phyloP scores from a whole-genome alignment of 805 yeast genomes.

The Candida anglica region DNA sequence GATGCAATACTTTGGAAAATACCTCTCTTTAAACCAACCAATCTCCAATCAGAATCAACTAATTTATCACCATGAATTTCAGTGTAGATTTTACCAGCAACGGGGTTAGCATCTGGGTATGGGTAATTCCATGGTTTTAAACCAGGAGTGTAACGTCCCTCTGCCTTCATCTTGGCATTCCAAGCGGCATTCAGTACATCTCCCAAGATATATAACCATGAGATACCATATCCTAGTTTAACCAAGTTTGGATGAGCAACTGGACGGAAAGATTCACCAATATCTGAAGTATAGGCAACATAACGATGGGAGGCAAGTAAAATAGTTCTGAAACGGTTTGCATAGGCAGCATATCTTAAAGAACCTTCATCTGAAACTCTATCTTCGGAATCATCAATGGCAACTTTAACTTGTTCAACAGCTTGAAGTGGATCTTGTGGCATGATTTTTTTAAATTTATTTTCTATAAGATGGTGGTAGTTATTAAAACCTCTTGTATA shows the following conservation, averaged over 20 bases:
- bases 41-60: slow-evolving; percentile 61
- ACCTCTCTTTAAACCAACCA: slow-evolving; percentile 66
- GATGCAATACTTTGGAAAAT: slow-evolving; percentile 77
- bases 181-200: slow-evolving; percentile 74
- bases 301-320: slow-evolving; percentile 72
- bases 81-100: slow-evolving; percentile 31
- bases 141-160: slow-evolving; percentile 59
- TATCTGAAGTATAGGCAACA: slow-evolving; percentile 82
- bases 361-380: slow-evolving; percentile 16
- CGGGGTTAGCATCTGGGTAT: slow-evolving; percentile 38
- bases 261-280: slow-evolving; percentile 84
- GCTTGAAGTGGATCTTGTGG: neutral
- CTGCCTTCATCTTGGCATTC: slow-evolving; percentile 62
- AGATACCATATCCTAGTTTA: slow-evolving; percentile 60
- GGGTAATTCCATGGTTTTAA: slow-evolving; percentile 63
- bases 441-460: neutral
- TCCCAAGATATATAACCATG: slow-evolving; percentile 73
- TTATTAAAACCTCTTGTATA: too few relatives aligned
- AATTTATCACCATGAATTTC: slow-evolving; percentile 15
- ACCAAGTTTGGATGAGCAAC: slow-evolving; percentile 72
- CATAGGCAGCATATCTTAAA: slow-evolving; percentile 79
- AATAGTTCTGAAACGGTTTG: slow-evolving; percentile 68
- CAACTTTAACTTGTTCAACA: slow-evolving; percentile 1
- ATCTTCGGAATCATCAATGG: slow-evolving; percentile 10
- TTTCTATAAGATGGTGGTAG: too few relatives aligned